Percentiles rank a stretch among this genome's conserved stretches.
Conservation (phyloP, 2,329 filamentous ascomycete species). For the Colletotrichum cordylinicola region DNA sequence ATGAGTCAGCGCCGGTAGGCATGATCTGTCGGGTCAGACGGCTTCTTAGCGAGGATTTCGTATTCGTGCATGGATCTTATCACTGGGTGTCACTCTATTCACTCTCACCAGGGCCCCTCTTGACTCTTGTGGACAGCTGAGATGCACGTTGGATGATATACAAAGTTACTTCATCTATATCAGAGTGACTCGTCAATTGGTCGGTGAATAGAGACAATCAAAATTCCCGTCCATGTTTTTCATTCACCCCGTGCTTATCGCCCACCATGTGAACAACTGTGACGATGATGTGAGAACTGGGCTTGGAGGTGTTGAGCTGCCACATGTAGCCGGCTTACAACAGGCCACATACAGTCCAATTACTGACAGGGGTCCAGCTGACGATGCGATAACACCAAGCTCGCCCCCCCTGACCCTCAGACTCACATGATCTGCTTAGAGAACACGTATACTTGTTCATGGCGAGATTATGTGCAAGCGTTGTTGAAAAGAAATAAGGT, state of each 20-base stretch:
- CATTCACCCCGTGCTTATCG: neutral
- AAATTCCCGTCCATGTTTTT: neutral
- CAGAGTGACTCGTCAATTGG: neutral
- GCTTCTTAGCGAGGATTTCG: neutral
- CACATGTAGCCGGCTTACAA: neutral
- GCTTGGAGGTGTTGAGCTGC: neutral
- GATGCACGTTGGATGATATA: neutral
- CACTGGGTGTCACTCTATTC: neutral
- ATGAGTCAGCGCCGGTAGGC: neutral
- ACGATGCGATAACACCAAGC: neutral
- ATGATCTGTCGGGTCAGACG: neutral
- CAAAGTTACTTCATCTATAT: neutral
- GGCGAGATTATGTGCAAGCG: neutral
- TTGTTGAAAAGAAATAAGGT: no score
- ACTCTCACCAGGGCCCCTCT: neutral
- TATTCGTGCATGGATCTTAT: neutral
- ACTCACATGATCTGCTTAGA: neutral
- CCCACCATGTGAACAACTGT: neutral
- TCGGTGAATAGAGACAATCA: neutral
- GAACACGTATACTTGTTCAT: neutral
- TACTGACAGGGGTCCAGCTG: neutral
- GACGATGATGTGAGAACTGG: neutral
- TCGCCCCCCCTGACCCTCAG: neutral
- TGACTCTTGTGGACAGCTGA: neutral
- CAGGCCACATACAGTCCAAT: neutral